Percentiles rank a stretch among this genome's conserved stretches.
Evolutionary conservation across 495 filamentous ascomycete genomes (phyloP).

Genomic region (Aspergillus ellipticus): DNA sequence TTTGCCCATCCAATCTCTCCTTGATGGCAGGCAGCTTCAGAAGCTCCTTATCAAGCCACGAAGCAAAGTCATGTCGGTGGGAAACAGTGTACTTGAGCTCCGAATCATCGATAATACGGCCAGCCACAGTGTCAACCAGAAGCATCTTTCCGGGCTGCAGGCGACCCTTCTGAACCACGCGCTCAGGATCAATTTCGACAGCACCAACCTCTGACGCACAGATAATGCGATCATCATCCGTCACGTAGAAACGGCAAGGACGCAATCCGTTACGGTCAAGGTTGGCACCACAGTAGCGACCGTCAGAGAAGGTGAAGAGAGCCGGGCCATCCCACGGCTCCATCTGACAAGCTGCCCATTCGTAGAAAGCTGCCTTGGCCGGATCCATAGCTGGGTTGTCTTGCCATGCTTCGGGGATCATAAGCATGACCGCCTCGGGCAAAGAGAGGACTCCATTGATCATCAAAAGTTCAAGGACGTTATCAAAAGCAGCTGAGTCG

Average conservation of each 20-base stretch:
- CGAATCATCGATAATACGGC: constrained; percentile 91
- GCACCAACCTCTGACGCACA: constrained; percentile 98
- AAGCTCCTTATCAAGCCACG: constrained; percentile 86
- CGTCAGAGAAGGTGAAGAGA: constrained; percentile 97
- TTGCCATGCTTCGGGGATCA: constrained; percentile 99
- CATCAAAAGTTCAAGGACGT: constrained; percentile 89
- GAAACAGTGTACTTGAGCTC: constrained; percentile 91
- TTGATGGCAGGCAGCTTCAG: constrained; percentile 76
- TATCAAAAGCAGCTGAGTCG: constrained; percentile 97
- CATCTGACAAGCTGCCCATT: constrained; percentile 99
- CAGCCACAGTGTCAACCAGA: constrained; percentile 91
- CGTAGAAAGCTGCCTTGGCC: constrained; percentile 96
- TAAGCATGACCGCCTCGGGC: constrained; percentile 97
- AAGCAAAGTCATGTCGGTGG: constrained; percentile 76
- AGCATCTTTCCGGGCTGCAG: constrained; percentile 97
- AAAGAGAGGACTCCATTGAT: constrained; percentile 97
- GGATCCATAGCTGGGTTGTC: constrained; percentile 90
- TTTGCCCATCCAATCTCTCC: constrained; percentile 52
- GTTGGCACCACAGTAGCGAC: constrained; percentile 96
- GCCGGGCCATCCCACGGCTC: constrained; percentile 99
- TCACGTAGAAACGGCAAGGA: constrained; percentile 97
- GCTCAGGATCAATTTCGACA: constrained; percentile 86
- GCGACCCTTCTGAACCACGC: constrained; percentile 90
- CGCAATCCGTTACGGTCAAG: constrained; percentile 97
- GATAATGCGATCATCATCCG: constrained; percentile 96